phyloP scores from a whole-genome alignment of 306 rosid species.

The Cucurbita maxima region DNA sequence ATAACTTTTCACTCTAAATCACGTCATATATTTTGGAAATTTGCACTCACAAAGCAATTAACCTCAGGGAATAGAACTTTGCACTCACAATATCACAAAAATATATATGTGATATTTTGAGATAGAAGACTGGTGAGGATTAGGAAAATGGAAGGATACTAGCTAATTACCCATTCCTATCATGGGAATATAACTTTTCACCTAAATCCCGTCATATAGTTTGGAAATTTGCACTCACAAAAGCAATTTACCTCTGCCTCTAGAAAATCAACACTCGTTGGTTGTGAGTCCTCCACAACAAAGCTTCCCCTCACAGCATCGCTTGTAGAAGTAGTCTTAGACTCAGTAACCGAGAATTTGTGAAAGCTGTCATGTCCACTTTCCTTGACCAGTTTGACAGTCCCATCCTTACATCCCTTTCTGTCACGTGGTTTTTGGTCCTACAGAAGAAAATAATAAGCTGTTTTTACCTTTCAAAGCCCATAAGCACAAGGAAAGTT shows the following conservation, averaged over 20 bases:
- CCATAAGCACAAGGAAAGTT: neutral
- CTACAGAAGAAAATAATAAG: slow-evolving; percentile 27
- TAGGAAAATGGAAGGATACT: neutral
- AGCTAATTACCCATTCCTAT: neutral
- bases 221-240: neutral
- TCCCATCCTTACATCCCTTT: slow-evolving; percentile 25
- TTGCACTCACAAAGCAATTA: neutral
- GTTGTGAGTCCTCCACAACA: neutral
- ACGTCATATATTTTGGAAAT: neutral
- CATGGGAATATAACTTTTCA: neutral
- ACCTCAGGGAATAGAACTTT: neutral
- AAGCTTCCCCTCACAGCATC: neutral
- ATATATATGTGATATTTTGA: neutral
- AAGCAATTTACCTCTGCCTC: neutral
- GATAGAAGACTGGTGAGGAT: neutral
- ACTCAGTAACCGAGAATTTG: slow-evolving; percentile 23
- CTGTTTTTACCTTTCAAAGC: neutral
- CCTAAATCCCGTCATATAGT: neutral
- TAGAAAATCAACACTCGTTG: neutral
- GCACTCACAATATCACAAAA: no score
- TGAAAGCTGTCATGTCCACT: slow-evolving; percentile 8
- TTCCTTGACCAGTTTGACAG: slow-evolving; percentile 16
- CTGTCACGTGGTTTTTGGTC: slow-evolving; percentile 29
- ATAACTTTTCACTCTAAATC: neutral
- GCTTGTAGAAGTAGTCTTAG: slow-evolving; percentile 7